Base-by-base conservation (phyloP, 1,284 basidiomycete genomes). In the Sphagnurus paluster region DNA sequence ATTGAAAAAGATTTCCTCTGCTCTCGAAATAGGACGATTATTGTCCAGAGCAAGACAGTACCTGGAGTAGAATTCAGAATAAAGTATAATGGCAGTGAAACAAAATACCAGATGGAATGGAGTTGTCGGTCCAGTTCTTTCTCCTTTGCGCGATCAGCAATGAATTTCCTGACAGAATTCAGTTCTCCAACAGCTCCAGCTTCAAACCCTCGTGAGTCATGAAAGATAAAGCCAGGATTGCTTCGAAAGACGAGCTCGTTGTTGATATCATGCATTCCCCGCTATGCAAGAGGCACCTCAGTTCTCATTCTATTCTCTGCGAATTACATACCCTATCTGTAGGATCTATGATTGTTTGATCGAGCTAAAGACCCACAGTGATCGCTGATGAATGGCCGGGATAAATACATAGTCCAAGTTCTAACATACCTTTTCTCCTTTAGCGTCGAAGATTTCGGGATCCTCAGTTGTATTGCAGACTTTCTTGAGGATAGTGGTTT, bases 261-360 rank as follows among this genome's bases (percentile, higher is more conserved):
- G 10, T 64, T 49, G 33, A 69, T 68, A 30, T 64, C 46, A 39
- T 69, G 67, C 14, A 52, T 29, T 17, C 63, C 62, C 26, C 64
- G 59, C 66, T 67, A 30, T 13, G 6, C 9, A n/a, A 11, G 3
- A 3, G 19, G 26, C 14, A 13, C 11, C 11, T 40, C 14, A 37
- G 40, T 14, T 13, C 16, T 13, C 13, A 23, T 42, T 14, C 11
- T 14, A 4, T 7, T 34, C 6, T 2, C 11, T 9, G 20, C 1
- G 7, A 25, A 26, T 14, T 13, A 24, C 48, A 10, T 29, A 51
- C 53, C 14, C 14, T 24, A 11, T 11, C 21, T 14, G 30, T 10
- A 2, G 43, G 43, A 19, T 38, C n/a, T 11, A 54, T 10, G 6
- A 37, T 21, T 11, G 29, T 14, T 2, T 34, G 36, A n/a, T 43